A percentile compares a stretch with the other conserved stretches of the same genome.
Evolutionary conservation across 345 rosid species (phyloP).

Genomic region (Cardamine chenopodiifolia): DNA sequence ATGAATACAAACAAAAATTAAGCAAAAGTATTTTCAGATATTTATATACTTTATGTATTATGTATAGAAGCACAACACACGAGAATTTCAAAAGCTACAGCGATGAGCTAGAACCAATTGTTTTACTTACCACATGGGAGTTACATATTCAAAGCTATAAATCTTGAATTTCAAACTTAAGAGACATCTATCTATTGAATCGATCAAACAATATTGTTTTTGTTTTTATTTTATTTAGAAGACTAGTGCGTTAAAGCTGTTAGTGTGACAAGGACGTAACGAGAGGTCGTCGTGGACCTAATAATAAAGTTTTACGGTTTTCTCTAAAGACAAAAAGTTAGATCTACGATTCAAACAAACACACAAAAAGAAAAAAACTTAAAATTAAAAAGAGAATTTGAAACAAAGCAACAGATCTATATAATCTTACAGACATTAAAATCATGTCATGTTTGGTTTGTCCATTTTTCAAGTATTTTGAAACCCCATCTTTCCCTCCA

Average conservation of each 20-base stretch:
- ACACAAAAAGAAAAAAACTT: background rate
- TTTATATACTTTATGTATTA: background rate
- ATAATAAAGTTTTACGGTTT: constrained; percentile 19
- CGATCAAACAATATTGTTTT: background rate
- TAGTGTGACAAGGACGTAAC: constrained; percentile 35
- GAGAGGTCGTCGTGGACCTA: constrained; percentile 34
- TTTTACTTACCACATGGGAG: constrained; percentile 30
- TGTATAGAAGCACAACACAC: background rate
- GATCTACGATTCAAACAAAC: constrained; percentile 31
- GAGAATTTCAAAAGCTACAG: constrained; percentile 17
- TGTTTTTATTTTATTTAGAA: background rate
- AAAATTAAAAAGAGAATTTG: background rate
- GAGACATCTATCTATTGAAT: constrained; percentile 3
- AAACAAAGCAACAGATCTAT: constrained; percentile 25
- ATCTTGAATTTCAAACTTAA: constrained; percentile 15
- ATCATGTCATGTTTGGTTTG: constrained; percentile 19
- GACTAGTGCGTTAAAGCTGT: constrained; percentile 30
- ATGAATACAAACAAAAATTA: background rate
- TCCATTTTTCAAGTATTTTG: background rate
- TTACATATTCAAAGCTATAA: constrained; percentile 18
- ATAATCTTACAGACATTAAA: background rate
- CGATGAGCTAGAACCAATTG: constrained; percentile 20
- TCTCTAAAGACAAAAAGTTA: constrained; percentile 25
- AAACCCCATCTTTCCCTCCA: constrained; percentile 14
- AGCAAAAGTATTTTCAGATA: background rate